Evolutionary conservation across 2,329 filamentous ascomycete genomes (phyloP).

Genomic region (Neofusicoccum parvum): DNA sequence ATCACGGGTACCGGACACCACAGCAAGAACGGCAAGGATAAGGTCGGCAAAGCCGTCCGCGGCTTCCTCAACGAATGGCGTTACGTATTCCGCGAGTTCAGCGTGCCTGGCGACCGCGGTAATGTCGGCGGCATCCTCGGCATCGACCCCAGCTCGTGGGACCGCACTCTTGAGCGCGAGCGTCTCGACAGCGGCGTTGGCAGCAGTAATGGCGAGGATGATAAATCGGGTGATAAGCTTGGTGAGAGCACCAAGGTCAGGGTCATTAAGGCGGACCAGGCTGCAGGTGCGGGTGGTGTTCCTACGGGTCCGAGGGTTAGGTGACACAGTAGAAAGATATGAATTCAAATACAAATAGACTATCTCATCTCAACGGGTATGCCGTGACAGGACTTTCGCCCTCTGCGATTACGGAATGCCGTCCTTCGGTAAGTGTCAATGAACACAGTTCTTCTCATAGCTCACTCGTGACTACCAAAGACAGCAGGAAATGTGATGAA

Average conservation of each 20-base stretch:
- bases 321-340: conserved; percentile 4
- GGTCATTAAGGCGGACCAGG: conserved; percentile 42
- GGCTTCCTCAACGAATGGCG: conserved; percentile 93
- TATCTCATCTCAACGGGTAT: conserved; percentile 1
- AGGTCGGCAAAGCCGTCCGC: conserved; percentile 91
- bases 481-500: no score
- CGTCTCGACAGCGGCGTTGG: conserved; percentile 28
- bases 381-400: not conserved
- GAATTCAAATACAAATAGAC: conserved; percentile 21
- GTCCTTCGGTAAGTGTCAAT: no score
- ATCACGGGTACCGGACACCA: conserved; percentile 97
- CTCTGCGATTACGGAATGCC: not conserved
- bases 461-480: no score
- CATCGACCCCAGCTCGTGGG: conserved; percentile 64
- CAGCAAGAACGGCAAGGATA: conserved; percentile 98
- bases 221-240: conserved; percentile 27
- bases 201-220: conserved; percentile 27
- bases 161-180: conserved; percentile 44
- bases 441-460: no score
- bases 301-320: conserved; percentile 37
- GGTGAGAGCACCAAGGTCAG: conserved; percentile 34
- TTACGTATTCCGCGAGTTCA: conserved; percentile 95
- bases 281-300: conserved; percentile 30
- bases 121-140: conserved; percentile 70
- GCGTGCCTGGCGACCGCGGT: conserved; percentile 90